Conservation (phyloP, 2,329 filamentous ascomycete species). For the Alternaria dauci region DNA sequence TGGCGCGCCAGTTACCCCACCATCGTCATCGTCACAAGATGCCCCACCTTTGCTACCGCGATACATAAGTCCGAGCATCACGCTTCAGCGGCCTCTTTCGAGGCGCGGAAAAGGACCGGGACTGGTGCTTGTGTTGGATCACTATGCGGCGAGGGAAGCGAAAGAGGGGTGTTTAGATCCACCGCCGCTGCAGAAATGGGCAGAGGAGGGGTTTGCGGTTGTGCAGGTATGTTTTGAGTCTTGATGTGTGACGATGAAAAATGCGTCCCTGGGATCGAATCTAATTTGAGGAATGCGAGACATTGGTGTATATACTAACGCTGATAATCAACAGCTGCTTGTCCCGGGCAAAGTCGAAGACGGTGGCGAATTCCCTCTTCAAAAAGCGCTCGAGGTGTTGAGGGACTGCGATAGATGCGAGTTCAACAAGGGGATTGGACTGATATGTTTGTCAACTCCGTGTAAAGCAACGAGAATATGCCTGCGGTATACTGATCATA, state of each 20-base stretch:
- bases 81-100: slow-evolving; percentile 59
- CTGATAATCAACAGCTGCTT: slow-evolving; percentile 54
- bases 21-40: neutral
- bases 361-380: slow-evolving; percentile 44
- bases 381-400: slow-evolving; percentile 36
- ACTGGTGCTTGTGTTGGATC: slow-evolving; percentile 56
- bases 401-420: slow-evolving; percentile 36
- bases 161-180: slow-evolving; percentile 59
- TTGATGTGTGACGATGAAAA: no score
- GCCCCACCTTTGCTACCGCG: slow-evolving; percentile 27
- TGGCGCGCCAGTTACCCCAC: slow-evolving; percentile 19
- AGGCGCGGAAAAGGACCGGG: slow-evolving; percentile 59
- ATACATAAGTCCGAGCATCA: slow-evolving; percentile 40
- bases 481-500: slow-evolving; percentile 1
- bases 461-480: neutral
- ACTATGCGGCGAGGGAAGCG: slow-evolving; percentile 37
- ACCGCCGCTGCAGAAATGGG: slow-evolving; percentile 70
- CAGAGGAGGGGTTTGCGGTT: slow-evolving; percentile 73
- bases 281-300: slow-evolving; percentile 45
- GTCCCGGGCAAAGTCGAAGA: slow-evolving; percentile 44
- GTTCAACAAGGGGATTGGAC: slow-evolving; percentile 35
- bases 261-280: no score
- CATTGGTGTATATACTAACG: slow-evolving; percentile 30
- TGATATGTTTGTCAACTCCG: slow-evolving; percentile 40
- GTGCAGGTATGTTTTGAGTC: slow-evolving; percentile 52